Evolutionary conservation across 371 early-diverging fungal species (phyloP), one percentile per base, ranked within the genome.

Genomic region (Rhizopus arrhizus): DNA sequence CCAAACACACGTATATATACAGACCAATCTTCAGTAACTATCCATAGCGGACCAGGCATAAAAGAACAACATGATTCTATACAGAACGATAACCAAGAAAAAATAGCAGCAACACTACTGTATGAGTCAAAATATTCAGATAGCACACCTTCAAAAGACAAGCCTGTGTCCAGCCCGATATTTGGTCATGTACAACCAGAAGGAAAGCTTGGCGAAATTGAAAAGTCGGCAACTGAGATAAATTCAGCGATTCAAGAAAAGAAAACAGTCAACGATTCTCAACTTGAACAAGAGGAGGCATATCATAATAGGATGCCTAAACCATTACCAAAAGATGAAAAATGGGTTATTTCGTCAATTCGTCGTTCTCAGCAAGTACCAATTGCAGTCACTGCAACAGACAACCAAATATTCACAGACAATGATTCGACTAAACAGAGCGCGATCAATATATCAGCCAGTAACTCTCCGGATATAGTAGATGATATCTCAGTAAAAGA

Each of bases 341-440:
- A 77, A 68, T 80, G 80, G 80, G 68, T 80, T 4, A 77, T 77
- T 61, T 77, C 77, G 4, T 77, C 77, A 3, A 69, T 75, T 49
- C 73, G 80, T 15, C 66, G 75, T 56, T 75, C 77, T 15, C 75
- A 76, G n/a, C 72, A 73, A 42, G 56, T 75, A 33, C 75, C 43
- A 43, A 1, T 13, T 43, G n/a, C 43, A 15, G 43, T 75, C 33
- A 70, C 74, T 0, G 68, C 64, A n/a, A 57, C 70, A 8, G 7
- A 5, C 5, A 5, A 43, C n/a, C 7, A 11, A 22, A 22, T 22
- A 22, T 2, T 22, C 22, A 22, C 22, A 22, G 22, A 22, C 22
- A 22, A 22, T 22, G 22, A 22, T 22, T 22, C 22, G 22, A 22
- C 2, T 22, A 22, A 22, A 22, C 22, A 22, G 22, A 2, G 22